Percentiles rank a stretch among this genome's conserved stretches.
Conservation (phyloP, 768 basidiomycete species). For the Chalciporus pseudorubinellus region DNA sequence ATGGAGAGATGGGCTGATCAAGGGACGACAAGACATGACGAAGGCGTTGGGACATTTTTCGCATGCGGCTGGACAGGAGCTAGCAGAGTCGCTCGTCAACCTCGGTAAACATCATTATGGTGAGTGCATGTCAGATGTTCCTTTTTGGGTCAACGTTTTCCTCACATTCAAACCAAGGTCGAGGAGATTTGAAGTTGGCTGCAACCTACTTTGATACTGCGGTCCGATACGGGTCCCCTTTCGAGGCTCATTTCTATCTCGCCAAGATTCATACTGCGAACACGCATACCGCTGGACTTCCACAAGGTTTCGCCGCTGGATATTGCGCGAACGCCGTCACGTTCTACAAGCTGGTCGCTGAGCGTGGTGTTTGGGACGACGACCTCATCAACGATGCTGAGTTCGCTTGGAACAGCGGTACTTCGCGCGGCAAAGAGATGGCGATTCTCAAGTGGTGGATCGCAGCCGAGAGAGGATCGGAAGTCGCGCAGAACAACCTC, state of each 20-base stretch:
- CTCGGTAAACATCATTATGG: slow-evolving; percentile 78
- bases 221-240: slow-evolving; percentile 82
- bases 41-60: slow-evolving; percentile 68
- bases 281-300: slow-evolving; percentile 40
- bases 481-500: slow-evolving; percentile 93
- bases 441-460: slow-evolving; percentile 96
- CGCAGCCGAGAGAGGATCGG: slow-evolving; percentile 88
- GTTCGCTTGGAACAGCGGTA: slow-evolving; percentile 64
- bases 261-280: slow-evolving; percentile 75
- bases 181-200: slow-evolving; percentile 65
- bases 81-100: slow-evolving; percentile 91
- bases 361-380: slow-evolving; percentile 86
- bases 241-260: slow-evolving; percentile 93
- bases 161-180: slow-evolving; percentile 43
- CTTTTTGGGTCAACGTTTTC: not conserved
- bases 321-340: slow-evolving; percentile 89
- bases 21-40: slow-evolving; percentile 62
- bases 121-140: slow-evolving; percentile 27
- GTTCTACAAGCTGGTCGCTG: slow-evolving; percentile 89
- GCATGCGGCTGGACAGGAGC: slow-evolving; percentile 80
- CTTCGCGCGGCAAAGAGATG: slow-evolving; percentile 69
- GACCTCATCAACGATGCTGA: slow-evolving; percentile 82
- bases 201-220: slow-evolving; percentile 80
- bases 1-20: slow-evolving; percentile 81
- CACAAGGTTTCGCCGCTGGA: slow-evolving; percentile 54